Evolutionary conservation across 2,329 filamentous ascomycete genomes (phyloP).

Genomic region (Penicillium brevicompactum): DNA sequence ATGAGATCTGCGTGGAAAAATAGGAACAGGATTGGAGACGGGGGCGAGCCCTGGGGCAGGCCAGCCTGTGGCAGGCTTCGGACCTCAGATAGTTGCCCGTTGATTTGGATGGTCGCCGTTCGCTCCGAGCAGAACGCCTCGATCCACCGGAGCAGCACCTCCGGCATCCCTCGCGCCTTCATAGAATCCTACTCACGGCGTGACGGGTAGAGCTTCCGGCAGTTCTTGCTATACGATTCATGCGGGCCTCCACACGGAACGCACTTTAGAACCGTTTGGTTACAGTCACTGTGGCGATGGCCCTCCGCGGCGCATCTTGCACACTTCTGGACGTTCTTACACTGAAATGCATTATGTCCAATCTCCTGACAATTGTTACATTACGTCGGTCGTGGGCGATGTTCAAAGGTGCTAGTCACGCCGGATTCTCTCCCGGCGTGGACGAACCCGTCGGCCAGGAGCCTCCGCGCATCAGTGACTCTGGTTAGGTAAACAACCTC

Average conservation of each 20-base stretch:
- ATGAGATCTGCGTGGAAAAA: constrained; percentile 5
- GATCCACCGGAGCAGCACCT: constrained; percentile 26
- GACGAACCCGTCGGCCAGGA: constrained; percentile 23
- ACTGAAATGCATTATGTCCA: background rate
- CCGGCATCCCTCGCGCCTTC: constrained; percentile 30
- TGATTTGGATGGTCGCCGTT: constrained; percentile 25
- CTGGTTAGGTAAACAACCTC: constrained; percentile 27
- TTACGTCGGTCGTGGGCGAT: constrained; percentile 25
- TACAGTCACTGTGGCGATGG: constrained; percentile 18
- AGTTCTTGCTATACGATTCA: constrained; percentile 25
- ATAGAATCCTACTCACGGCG: constrained; percentile 31
- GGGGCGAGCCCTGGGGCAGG: constrained; percentile 27
- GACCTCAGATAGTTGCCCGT: constrained; percentile 16
- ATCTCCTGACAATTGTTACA: constrained; percentile 30
- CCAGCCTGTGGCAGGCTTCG: constrained; percentile 17
- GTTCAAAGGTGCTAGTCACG: no score
- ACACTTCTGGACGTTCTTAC: constrained; percentile 21
- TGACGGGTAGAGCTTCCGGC: constrained; percentile 21
- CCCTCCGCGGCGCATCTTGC: constrained; percentile 17
- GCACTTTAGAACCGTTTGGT: constrained; percentile 19
- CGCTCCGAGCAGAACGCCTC: constrained; percentile 29
- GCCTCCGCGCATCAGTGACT: constrained; percentile 21
- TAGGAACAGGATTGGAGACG: constrained; percentile 3
- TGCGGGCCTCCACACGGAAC: constrained; percentile 18
- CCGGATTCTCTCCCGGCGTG: constrained; percentile 22